Evolutionary conservation across 1,284 basidiomycete genomes (phyloP).

Genomic region (Leccinum brunneo-olivaceum): DNA sequence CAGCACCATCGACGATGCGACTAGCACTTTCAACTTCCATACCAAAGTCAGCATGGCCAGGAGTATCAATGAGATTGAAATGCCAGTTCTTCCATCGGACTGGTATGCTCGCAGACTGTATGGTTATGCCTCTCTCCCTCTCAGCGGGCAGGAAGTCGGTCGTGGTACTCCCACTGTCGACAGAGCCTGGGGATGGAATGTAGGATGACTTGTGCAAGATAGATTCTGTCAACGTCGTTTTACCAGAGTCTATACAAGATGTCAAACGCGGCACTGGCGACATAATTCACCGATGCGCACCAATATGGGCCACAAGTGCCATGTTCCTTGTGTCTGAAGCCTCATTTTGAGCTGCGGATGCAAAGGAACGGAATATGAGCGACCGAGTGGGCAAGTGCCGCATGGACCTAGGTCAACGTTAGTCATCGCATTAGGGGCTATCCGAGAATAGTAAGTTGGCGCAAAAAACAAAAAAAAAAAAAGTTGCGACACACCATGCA

Average conservation of each 20-base stretch:
- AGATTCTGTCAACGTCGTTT: conserved; percentile 87
- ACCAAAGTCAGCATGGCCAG: conserved; percentile 89
- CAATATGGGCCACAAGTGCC: conserved; percentile 80
- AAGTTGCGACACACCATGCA: no score
- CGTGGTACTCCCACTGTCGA: conserved; percentile 85
- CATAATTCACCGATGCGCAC: conserved; percentile 33
- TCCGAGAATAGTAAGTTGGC: no score
- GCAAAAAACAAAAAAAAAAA: no score
- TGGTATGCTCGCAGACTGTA: conserved; percentile 87
- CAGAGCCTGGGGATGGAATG: conserved; percentile 69
- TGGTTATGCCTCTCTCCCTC: conserved; percentile 84
- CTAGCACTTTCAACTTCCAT: conserved; percentile 93
- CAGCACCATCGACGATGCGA: conserved; percentile 82
- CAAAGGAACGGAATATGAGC: conserved; percentile 16
- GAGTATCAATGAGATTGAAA: conserved; percentile 86
- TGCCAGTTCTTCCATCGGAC: conserved; percentile 82
- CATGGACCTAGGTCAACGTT: conserved; percentile 15
- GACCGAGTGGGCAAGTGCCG: conserved; percentile 3
- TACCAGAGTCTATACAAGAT: conserved; percentile 68
- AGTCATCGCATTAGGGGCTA: no score
- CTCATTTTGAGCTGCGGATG: conserved; percentile 20
- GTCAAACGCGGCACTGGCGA: conserved; percentile 11
- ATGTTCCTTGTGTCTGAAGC: conserved; percentile 58
- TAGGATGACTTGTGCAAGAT: conserved; percentile 74
- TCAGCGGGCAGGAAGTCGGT: conserved; percentile 89